Evolutionary conservation across 2,329 filamentous ascomycete species (phyloP).

Genomic region (Colletotrichum aenigma): DNA sequence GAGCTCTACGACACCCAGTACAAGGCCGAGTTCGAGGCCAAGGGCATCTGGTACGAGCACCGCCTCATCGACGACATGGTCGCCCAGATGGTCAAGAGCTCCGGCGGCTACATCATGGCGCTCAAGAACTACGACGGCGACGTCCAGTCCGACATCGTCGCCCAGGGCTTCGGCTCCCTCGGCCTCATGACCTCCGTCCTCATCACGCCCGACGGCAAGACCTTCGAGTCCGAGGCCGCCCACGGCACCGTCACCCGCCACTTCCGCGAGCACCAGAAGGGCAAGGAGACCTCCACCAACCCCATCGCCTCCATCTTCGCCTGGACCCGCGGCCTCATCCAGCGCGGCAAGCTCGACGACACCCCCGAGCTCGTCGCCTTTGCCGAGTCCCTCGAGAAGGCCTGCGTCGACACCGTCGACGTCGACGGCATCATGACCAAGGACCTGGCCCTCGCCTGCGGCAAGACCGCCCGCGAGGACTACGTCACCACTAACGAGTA

Average conservation of each 20-base stretch:
- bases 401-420: conserved; percentile 93
- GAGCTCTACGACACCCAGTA: conserved; percentile 90
- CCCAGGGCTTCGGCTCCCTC: conserved; percentile 96
- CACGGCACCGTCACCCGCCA: conserved; percentile 98
- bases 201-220: conserved; percentile 94
- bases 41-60: conserved; percentile 99
- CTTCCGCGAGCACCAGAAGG: conserved; percentile 99
- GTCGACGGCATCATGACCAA: conserved; percentile 98
- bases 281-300: conserved; percentile 96
- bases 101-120: conserved; percentile 95
- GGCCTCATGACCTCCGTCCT: conserved; percentile 98
- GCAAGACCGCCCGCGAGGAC: conserved; percentile 80
- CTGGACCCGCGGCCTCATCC: conserved; percentile 93
- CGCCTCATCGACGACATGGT: conserved; percentile 99
- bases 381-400: conserved; percentile 88
- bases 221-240: conserved; percentile 96
- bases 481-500: conserved; percentile 95
- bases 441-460: conserved; percentile 93
- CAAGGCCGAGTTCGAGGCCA: conserved; percentile 86
- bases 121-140: conserved; percentile 99
- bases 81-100: conserved; percentile 99
- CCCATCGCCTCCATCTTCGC: conserved; percentile 99
- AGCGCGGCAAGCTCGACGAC: conserved; percentile 89
- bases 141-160: conserved; percentile 97
- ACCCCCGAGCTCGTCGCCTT: conserved; percentile 94